phyloP scores from a whole-genome alignment of 805 yeast species.

The Candida succiphila region DNA sequence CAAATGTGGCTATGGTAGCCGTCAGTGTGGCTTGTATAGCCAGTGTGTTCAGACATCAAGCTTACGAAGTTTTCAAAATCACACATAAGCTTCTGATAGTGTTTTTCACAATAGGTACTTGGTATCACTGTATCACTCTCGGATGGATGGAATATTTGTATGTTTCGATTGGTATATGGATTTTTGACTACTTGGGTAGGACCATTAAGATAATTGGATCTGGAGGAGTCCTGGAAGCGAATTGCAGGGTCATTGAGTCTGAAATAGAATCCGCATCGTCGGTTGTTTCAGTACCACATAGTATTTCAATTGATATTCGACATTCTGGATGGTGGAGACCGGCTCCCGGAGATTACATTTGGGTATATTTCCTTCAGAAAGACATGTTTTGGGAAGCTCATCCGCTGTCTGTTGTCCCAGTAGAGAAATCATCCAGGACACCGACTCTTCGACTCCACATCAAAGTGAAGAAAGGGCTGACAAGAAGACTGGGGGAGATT shows the following conservation, averaged over 20 bases:
- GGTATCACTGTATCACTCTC: constrained; percentile 36
- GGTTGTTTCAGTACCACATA: constrained; percentile 16
- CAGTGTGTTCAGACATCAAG: constrained; percentile 24
- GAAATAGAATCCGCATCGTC: constrained; percentile 1
- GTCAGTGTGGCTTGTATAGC: constrained; percentile 17
- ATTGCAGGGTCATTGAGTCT: constrained; percentile 24
- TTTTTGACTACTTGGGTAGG: constrained; percentile 52
- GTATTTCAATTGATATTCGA: constrained; percentile 38
- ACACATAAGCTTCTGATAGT: constrained; percentile 31
- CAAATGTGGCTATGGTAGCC: constrained; percentile 25
- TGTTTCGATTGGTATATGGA: constrained; percentile 59
- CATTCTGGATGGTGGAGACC: constrained; percentile 46
- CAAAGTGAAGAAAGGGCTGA: constrained; percentile 45
- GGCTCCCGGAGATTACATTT: constrained; percentile 55
- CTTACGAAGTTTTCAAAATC: constrained; percentile 36
- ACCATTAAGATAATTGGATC: constrained; percentile 42
- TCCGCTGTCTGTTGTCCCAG: constrained; percentile 49
- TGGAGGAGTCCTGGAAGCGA: constrained; percentile 50
- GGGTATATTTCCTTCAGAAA: constrained; percentile 37
- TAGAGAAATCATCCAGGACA: constrained; percentile 29
- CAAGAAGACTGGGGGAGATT: constrained; percentile 27
- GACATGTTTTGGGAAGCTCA: constrained; percentile 55
- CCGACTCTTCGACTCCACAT: constrained; percentile 32
- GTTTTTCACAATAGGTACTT: constrained; percentile 32
- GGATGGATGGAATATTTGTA: constrained; percentile 44